Evolutionary conservation across 768 basidiomycete genomes (phyloP).

Genomic region (Pisolithus microcarpus): DNA sequence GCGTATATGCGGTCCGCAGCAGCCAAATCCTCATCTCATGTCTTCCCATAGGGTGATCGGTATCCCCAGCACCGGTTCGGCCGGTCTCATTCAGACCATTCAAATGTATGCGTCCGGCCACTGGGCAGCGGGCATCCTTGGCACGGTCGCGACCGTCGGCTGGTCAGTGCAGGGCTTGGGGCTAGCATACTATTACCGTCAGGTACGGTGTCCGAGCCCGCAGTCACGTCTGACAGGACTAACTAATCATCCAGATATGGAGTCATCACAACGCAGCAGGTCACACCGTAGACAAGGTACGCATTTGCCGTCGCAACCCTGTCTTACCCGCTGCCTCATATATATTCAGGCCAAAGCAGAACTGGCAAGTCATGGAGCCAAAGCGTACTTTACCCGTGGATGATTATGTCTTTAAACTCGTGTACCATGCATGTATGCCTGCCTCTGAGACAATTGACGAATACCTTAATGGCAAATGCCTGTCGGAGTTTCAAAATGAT

Average conservation of each 20-base stretch:
- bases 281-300: slow-evolving; percentile 80
- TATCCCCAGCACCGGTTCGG: slow-evolving; percentile 91
- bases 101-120: slow-evolving; percentile 64
- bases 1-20: slow-evolving; percentile 25
- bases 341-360: slow-evolving; percentile 68
- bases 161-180: slow-evolving; percentile 85
- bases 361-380: slow-evolving; percentile 76
- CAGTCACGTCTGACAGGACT: slow-evolving; percentile 1
- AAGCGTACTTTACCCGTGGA: slow-evolving; percentile 81
- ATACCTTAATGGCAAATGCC: slow-evolving; percentile 2
- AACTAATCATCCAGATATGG: slow-evolving; percentile 50
- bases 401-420: slow-evolving; percentile 27
- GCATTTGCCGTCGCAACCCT: slow-evolving; percentile 7
- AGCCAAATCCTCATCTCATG: slow-evolving; percentile 18
- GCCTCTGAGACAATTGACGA: not conserved
- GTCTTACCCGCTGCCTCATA: slow-evolving; percentile 3
- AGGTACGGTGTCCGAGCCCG: slow-evolving; percentile 39
- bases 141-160: slow-evolving; percentile 73
- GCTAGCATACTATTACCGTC: slow-evolving; percentile 72
- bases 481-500: slow-evolving; percentile 38
- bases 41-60: slow-evolving; percentile 70
- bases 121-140: slow-evolving; percentile 76
- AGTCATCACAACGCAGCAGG: slow-evolving; percentile 74
- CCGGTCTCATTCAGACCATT: slow-evolving; percentile 91
- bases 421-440: not conserved